Evolutionary conservation across 2,329 filamentous ascomycete species (phyloP), one percentile per base, ranked within the genome.

Genomic region (Hirsutella rhossiliensis): DNA sequence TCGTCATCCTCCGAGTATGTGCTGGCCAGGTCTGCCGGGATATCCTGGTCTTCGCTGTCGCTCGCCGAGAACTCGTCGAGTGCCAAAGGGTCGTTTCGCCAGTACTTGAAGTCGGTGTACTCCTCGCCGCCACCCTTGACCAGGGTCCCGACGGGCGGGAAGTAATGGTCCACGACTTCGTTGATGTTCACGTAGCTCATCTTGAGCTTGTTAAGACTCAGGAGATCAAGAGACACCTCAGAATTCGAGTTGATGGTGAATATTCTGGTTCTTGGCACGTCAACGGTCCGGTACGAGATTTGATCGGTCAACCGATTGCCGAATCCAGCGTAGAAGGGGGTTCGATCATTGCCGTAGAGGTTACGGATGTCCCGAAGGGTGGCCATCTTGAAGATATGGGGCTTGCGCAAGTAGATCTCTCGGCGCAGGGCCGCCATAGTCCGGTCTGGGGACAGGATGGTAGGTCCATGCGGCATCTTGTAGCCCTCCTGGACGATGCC

Each of bases 301-400:
- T 94, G 92, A 60, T 98, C 94, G 1, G 94, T 98, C 45, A 98
- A 74, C 45, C 92, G 81, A 62, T 98, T 98, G 46, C 94, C 92
- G 57, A 97, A 98, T 0, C 92, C 92, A 11, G 94, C 94, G 56
- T 95, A 97, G 58, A 98, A 98, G 0, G 92, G 90, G 17, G 82
- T 87, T 37, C 78, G 72, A 23, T 84, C 79, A 0, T 78, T 72
- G 3, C 80, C 82, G 57, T 96, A 98, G 1, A 98, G 73, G 46
- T 82, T 86, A 58, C 89, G 81, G 53, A 98, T 97, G 61, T 98
- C 92, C 36, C 92, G 81, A 18, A 98, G 68, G 50, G 92, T 98
- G 2, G 92, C 88, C 94, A 98, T 98, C 66, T 98, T 98, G 77
- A 98, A 98, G 8, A 98, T 87, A 59, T 98, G 89, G 0, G 92